These are phyloP conservation scores for Apophysomyces sp. DNA, from an alignment of 371 early-diverging fungal genomes.

Conservation along the genomic window DNA sequence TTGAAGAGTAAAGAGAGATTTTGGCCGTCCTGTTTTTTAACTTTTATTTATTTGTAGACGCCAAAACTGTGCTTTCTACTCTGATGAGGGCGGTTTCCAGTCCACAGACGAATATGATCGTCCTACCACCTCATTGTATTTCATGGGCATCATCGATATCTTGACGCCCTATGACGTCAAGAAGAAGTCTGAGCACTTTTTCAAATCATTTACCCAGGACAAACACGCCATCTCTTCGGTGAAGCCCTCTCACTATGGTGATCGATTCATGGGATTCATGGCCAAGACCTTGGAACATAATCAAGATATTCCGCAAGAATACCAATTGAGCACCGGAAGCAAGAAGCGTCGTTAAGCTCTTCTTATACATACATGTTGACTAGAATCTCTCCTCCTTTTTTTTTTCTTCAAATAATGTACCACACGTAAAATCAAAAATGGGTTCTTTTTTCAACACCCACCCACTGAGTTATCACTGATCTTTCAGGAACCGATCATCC, in stretches of 20 bases:
- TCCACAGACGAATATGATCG: constrained; percentile 77
- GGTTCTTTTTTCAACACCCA: too few species aligned
- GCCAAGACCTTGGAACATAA: constrained; percentile 44
- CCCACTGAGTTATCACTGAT: too few species aligned
- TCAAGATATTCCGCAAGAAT: constrained; percentile 45
- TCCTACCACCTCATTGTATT: constrained; percentile 78
- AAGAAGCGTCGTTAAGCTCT: neutral
- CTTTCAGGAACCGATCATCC: constrained; percentile 3
- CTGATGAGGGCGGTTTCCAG: constrained; percentile 89
- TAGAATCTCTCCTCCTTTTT: neutral
- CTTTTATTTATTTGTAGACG: constrained; percentile 39
- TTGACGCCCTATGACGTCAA: constrained; percentile 92
- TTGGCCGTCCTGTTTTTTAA: neutral
- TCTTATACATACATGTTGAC: neutral
- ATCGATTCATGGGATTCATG: constrained; percentile 91
- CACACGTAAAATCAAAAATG: too few species aligned
- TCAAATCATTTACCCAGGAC: constrained; percentile 83
- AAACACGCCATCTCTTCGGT: constrained; percentile 87
- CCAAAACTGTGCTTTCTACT: constrained; percentile 78
- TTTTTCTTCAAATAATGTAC: neutral
- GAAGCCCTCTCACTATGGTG: constrained; percentile 85
- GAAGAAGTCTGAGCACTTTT: constrained; percentile 89
- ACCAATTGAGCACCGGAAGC: constrained; percentile 16
- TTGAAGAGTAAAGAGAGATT: constrained; percentile 33
- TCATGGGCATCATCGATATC: constrained; percentile 96